Evolutionary conservation across 495 filamentous ascomycete species (phyloP).

Genomic region (Aspergillus biplanus): DNA sequence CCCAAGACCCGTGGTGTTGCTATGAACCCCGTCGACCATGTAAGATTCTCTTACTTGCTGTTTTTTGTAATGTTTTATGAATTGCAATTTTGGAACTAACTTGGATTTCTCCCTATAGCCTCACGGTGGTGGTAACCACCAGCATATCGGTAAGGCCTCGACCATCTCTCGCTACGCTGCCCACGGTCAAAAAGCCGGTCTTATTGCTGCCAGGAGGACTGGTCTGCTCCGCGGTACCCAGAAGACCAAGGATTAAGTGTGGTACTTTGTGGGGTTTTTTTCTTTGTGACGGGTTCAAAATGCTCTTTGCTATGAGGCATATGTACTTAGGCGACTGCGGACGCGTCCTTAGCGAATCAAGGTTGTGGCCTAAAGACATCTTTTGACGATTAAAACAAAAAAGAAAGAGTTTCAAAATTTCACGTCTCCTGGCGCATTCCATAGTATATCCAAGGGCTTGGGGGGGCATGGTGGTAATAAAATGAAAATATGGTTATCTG

Average conservation of each 20-base stretch:
- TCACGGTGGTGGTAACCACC: constrained; percentile 99
- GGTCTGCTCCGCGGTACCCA: constrained; percentile 99
- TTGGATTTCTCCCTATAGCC: constrained; percentile 55
- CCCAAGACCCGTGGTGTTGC: constrained; percentile 99
- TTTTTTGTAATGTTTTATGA: not conserved
- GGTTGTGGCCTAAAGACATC: constrained; percentile 50
- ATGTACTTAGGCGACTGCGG: constrained; percentile 56
- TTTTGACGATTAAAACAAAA: constrained; percentile 38
- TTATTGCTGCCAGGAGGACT: constrained; percentile 98
- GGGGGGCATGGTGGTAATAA: constrained; percentile 17
- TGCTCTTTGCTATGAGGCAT: constrained; percentile 54
- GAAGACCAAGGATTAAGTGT: constrained; percentile 87
- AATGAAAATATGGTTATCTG: constrained; percentile 14
- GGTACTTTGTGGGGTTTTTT: constrained; percentile 48
- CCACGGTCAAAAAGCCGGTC: constrained; percentile 99
- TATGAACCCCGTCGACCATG: constrained; percentile 99
- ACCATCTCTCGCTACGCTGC: constrained; percentile 97
- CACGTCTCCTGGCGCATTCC: constrained; percentile 17
- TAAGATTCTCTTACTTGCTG: constrained; percentile 42
- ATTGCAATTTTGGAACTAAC: constrained; percentile 33
- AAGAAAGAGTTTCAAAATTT: constrained; percentile 26
- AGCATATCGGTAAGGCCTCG: constrained; percentile 99
- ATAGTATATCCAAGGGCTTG: constrained; percentile 2
- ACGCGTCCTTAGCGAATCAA: constrained; percentile 52
- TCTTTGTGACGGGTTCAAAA: constrained; percentile 55